Conservation (phyloP, 2,329 filamentous ascomycete species). For the Gaeumannomyces sp. region DNA sequence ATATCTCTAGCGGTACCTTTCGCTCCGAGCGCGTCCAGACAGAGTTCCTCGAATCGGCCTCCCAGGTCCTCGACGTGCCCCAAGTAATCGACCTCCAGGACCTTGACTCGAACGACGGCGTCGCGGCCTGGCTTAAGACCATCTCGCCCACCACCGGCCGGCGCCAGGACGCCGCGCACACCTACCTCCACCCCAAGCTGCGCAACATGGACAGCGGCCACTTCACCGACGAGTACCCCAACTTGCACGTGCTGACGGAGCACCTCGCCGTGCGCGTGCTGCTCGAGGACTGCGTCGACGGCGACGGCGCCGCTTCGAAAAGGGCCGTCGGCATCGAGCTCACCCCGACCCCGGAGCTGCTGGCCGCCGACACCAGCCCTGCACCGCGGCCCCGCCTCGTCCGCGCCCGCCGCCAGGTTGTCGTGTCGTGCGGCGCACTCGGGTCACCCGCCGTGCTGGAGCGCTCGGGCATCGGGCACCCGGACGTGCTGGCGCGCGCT, state of each 20-base stretch:
- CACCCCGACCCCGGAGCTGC: slow-evolving; percentile 33
- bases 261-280: slow-evolving; percentile 37
- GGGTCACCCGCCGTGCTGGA: slow-evolving; percentile 53
- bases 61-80: slow-evolving; percentile 34
- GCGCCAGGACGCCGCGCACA: slow-evolving; percentile 27
- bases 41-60: slow-evolving; percentile 38
- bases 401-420: slow-evolving; percentile 48
- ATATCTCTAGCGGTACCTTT: slow-evolving; percentile 41
- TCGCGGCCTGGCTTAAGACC: slow-evolving; percentile 18
- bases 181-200: slow-evolving; percentile 25
- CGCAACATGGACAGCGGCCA: slow-evolving; percentile 14
- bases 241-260: slow-evolving; percentile 27
- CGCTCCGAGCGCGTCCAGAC: slow-evolving; percentile 29
- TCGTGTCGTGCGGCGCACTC: slow-evolving; percentile 41
- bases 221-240: slow-evolving; percentile 17
- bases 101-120: slow-evolving; percentile 33
- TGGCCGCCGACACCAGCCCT: background rate
- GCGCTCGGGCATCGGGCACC: slow-evolving; percentile 54
- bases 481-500: slow-evolving; percentile 32
- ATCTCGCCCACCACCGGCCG: slow-evolving; percentile 28
- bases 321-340: slow-evolving; percentile 51
- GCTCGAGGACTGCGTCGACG: slow-evolving; percentile 32
- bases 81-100: slow-evolving; percentile 44
- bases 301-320: slow-evolving; percentile 27
- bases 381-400: slow-evolving; percentile 21